Base-by-base conservation (phyloP, 2,329 filamentous ascomycete species). In the Ramichloridium luteum region DNA sequence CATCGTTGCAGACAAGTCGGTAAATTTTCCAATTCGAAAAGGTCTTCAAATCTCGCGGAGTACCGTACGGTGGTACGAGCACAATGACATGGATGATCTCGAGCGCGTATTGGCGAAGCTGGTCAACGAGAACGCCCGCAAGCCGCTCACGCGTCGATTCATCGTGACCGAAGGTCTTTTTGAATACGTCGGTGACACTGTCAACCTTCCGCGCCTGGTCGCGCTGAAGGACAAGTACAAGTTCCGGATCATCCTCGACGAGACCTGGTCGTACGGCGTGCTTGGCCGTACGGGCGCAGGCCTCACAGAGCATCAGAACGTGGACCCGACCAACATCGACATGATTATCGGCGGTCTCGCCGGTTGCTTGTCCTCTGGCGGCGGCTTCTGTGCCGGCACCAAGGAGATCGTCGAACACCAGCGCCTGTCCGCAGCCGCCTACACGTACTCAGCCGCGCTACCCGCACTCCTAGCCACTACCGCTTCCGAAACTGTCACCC, bases 181-280 rank as follows among this genome's bases (percentile, higher is more conserved):
- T 48, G 92, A 98, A 61, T 84, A 80, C 34, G 72, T 81, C 13
- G 90, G 90, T 31, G 88, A 94, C 54, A 74, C 79, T 48, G 74
- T 79, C 13, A 72, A 96, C 54, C 62, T 98, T 40, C 88, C 86
- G 2, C 86, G 78, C 53, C 72, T 98, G 47, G 81, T 96, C 41
- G 88, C 93, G 55, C 68, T 98, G 46, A 94, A 94, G 61, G 76
- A 86, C 46, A 82, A 80, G 56, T 94, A 96, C 71, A 98, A 94
- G 63, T 98, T 96, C 65, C 84, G 90, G 48, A 73, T 98, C 35
- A 93, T 96, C 44, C 75, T 98, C 22, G 90, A 98, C 56, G 90
- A 98, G 64, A 93, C 86, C 2, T 93, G 83, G 79, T 94, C 86
- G 1, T 98, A 96, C 54, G 92, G 88, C 38, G 81, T 96, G 12